A percentile compares a stretch with the other conserved stretches of the same genome.
phyloP scores from a whole-genome alignment of 1,284 basidiomycete genomes.

The Coniferiporia sulphurascens region DNA sequence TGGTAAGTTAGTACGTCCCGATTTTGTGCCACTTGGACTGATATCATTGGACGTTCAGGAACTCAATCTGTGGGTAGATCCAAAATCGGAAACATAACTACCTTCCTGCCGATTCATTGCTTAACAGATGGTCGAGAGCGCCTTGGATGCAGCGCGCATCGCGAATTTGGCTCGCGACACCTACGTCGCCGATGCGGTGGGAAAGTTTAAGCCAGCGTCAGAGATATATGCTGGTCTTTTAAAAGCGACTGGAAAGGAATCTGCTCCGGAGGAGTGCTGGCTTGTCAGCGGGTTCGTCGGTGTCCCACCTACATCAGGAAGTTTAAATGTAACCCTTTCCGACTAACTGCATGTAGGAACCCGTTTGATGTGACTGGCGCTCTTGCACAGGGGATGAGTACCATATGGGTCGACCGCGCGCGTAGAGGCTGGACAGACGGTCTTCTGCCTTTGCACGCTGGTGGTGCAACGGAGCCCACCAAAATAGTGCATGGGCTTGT shows the following conservation, averaged over 20 bases:
- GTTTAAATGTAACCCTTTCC: neutral
- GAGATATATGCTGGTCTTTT: slow-evolving; percentile 27
- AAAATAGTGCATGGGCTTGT: slow-evolving; percentile 22
- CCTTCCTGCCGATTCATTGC: neutral
- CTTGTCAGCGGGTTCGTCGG: slow-evolving; percentile 31
- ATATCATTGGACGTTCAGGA: neutral
- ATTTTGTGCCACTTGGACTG: no score
- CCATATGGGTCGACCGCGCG: slow-evolving; percentile 31
- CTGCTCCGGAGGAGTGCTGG: slow-evolving; percentile 24
- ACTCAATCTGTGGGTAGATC: neutral
- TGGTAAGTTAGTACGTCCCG: slow-evolving; percentile 21
- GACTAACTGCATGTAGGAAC: slow-evolving; percentile 22
- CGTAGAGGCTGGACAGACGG: slow-evolving; percentile 29
- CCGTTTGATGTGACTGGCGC: slow-evolving; percentile 34
- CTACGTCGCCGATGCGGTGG: slow-evolving; percentile 24
- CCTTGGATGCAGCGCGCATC: slow-evolving; percentile 22
- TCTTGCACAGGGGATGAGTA: slow-evolving; percentile 25
- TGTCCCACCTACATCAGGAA: neutral
- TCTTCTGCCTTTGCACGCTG: slow-evolving; percentile 16
- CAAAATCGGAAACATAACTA: neutral
- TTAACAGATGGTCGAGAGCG: slow-evolving; percentile 27
- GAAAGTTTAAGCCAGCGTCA: slow-evolving; percentile 27
- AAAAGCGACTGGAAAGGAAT: slow-evolving; percentile 20
- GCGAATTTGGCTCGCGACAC: slow-evolving; percentile 14
- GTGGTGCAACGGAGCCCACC: slow-evolving; percentile 16